phyloP scores from a whole-genome alignment of 805 yeast genomes.

The Pichia rugopelliculosa region DNA sequence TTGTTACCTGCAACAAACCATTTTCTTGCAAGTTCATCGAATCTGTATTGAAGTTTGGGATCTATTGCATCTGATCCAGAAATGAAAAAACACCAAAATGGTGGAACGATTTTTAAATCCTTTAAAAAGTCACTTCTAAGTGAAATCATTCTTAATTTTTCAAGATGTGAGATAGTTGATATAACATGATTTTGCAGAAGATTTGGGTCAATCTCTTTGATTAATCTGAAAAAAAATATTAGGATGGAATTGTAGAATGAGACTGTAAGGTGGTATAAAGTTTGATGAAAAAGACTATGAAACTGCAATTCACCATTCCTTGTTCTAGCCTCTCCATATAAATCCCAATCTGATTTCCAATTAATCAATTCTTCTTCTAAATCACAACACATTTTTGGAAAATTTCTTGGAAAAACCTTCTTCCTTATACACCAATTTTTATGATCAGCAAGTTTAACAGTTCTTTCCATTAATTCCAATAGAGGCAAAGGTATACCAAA shows the following conservation, averaged over 20 bases:
- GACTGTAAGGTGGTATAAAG: conserved; percentile 31
- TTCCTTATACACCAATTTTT: conserved; percentile 38
- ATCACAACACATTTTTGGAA: conserved; percentile 49
- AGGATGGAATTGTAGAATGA: conserved; percentile 38
- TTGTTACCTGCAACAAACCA: conserved; percentile 32
- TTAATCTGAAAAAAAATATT: conserved; percentile 38
- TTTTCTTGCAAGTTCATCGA: conserved; percentile 29
- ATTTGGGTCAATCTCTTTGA: conserved; percentile 35
- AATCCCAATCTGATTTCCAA: conserved; percentile 42
- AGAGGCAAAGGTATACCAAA: conserved; percentile 43
- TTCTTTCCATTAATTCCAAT: conserved; percentile 38
- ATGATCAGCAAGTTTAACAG: conserved; percentile 43
- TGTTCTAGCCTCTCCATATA: conserved; percentile 22
- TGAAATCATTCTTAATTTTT: conserved; percentile 20
- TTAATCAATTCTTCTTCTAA: conserved; percentile 40
- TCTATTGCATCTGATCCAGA: conserved; percentile 36
- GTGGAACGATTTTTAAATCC: conserved; percentile 29
- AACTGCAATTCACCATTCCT: conserved; percentile 19
- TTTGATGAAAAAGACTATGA: conserved; percentile 34
- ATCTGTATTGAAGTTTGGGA: conserved; percentile 25
- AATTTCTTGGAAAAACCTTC: conserved; percentile 43
- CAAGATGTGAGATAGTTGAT: conserved; percentile 31
- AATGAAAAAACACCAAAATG: conserved; percentile 43
- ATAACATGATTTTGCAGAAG: conserved; percentile 31
- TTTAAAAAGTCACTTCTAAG: conserved; percentile 14